These are phyloP conservation scores for Metschnikowia noctiluminum DNA, from an alignment of 805 yeast genomes.

Conservation along the genomic window DNA sequence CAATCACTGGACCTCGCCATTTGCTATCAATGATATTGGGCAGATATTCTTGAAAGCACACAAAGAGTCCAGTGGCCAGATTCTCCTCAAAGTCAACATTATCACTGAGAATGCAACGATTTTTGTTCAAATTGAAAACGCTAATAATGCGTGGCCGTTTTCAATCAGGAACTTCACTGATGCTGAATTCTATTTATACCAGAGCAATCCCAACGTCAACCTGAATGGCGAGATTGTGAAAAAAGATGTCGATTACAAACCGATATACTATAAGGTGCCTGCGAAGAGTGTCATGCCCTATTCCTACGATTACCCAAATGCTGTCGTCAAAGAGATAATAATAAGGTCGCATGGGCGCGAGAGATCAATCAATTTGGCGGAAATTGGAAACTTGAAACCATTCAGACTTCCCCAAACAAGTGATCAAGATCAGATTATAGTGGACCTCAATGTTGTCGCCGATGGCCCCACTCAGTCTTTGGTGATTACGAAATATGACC, in stretches of 20 bases:
- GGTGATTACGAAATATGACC: conserved; percentile 78
- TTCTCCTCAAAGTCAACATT: conserved; percentile 67
- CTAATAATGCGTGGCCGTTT: conserved; percentile 84
- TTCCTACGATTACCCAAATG: conserved; percentile 97
- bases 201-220: conserved; percentile 70
- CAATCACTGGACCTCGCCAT: conserved; percentile 83
- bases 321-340: conserved; percentile 74
- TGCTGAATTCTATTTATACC: conserved; percentile 81
- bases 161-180: conserved; percentile 89
- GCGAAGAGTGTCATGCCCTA: conserved; percentile 95
- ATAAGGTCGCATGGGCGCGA: conserved; percentile 70
- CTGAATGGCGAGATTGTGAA: conserved; percentile 57
- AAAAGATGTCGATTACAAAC: conserved; percentile 59
- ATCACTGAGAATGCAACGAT: conserved; percentile 78
- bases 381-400: conserved; percentile 88
- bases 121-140: conserved; percentile 70
- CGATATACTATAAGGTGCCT: conserved; percentile 78
- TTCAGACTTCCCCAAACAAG: conserved; percentile 63
- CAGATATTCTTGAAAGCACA: conserved; percentile 68
- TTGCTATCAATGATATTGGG: conserved; percentile 80
- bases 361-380: conserved; percentile 80
- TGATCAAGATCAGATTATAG: conserved; percentile 44
- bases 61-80: conserved; percentile 62
- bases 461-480: conserved; percentile 94
- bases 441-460: conserved; percentile 88